A percentile compares a stretch with the other conserved stretches of the same genome.
These are phyloP conservation scores for Nematocida minor DNA, from an alignment of 371 early-diverging fungal genomes.

Conservation along the genomic window DNA sequence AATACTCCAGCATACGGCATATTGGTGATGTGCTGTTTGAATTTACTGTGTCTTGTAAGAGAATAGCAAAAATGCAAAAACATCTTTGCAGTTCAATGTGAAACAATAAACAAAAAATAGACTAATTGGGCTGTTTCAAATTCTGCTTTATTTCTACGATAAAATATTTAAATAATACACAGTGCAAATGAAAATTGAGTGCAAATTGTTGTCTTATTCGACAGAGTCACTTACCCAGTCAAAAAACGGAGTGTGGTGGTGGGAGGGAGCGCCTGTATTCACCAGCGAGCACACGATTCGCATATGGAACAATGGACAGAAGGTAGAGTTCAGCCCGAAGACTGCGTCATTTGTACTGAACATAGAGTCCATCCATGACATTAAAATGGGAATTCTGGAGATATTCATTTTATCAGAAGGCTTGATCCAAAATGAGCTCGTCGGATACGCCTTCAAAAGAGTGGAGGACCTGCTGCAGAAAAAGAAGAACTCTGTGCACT, in stretches of 20 bases:
- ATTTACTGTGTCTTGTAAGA: too few relatives aligned
- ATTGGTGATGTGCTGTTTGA: too few relatives aligned
- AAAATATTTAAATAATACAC: constrained; percentile 11
- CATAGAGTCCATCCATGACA: constrained; percentile 2
- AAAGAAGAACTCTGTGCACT: constrained; percentile 10
- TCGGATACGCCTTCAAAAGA: constrained; percentile 23
- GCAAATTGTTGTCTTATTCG: neutral
- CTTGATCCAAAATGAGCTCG: neutral
- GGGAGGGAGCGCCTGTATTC: constrained; percentile 49
- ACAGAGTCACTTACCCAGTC: neutral
- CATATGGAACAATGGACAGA: constrained; percentile 21
- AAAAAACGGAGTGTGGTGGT: constrained; percentile 15
- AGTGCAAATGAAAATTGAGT: constrained; percentile 1
- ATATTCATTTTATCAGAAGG: constrained; percentile 20
- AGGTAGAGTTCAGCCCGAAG: neutral
- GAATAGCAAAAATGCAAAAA: too few relatives aligned
- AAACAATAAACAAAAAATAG: too few relatives aligned
- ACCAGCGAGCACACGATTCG: neutral
- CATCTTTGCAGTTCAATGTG: too few relatives aligned
- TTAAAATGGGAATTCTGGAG: constrained; percentile 41
- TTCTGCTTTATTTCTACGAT: neutral
- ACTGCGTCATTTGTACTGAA: neutral
- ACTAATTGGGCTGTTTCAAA: too few relatives aligned
- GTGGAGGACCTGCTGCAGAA: constrained; percentile 31
- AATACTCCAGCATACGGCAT: too few relatives aligned